phyloP scores from a whole-genome alignment of 176 grass and related monocot species.

The Pontederia paniculata region DNA sequence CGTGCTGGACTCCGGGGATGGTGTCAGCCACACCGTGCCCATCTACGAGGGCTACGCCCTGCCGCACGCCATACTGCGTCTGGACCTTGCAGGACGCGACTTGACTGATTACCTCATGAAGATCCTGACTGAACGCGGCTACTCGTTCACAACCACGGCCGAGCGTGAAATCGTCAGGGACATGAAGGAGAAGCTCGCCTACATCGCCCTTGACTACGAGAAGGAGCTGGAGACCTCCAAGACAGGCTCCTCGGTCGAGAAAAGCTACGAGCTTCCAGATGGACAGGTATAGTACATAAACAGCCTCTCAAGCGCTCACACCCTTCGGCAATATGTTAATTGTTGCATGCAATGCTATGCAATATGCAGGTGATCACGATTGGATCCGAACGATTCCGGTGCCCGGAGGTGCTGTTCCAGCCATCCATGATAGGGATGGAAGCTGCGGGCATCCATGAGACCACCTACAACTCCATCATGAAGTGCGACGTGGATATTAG shows the following conservation, averaged over 20 bases:
- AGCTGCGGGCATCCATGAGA: conserved; percentile 47
- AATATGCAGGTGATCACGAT: conserved; percentile 39
- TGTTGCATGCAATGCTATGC: no score
- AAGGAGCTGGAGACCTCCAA: conserved; percentile 33
- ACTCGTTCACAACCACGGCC: conserved; percentile 51
- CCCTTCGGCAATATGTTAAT: no score
- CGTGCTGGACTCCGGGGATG: conserved; percentile 35
- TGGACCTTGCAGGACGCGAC: conserved; percentile 40
- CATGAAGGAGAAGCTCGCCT: conserved; percentile 46
- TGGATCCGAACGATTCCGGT: conserved; percentile 46
- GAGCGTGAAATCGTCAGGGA: conserved; percentile 47
- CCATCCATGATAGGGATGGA: conserved; percentile 59
- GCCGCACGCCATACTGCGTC: conserved; percentile 43
- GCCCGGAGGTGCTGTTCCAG: conserved; percentile 59
- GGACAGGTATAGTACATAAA: conserved; percentile 16
- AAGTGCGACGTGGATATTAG: conserved; percentile 60
- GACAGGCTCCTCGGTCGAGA: conserved; percentile 37
- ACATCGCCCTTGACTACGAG: conserved; percentile 45
- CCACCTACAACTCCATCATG: conserved; percentile 63
- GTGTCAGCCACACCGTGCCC: conserved; percentile 49
- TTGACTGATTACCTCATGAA: conserved; percentile 46
- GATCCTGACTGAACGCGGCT: conserved; percentile 48
- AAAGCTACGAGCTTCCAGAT: conserved; percentile 44
- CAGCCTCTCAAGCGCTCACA: no score
- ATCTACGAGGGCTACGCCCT: conserved; percentile 51